phyloP scores from a whole-genome alignment of 2,329 filamentous ascomycete genomes.

The Xylariaceae sp. region DNA sequence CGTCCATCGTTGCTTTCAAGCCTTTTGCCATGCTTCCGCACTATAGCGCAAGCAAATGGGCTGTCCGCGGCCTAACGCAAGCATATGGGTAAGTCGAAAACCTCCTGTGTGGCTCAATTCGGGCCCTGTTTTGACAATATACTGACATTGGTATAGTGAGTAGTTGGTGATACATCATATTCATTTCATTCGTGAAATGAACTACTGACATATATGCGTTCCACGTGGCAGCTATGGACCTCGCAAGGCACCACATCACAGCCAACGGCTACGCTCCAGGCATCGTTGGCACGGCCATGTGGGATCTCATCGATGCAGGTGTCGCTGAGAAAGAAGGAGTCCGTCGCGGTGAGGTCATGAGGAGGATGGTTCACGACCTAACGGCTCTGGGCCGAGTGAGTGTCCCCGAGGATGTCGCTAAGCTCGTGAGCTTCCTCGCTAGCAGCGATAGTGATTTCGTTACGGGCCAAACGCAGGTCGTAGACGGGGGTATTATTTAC shows the following conservation, averaged over 20 bases:
- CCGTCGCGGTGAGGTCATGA: conserved; percentile 50
- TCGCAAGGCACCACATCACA: conserved; percentile 61
- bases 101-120: too few relatives aligned
- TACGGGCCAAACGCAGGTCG: conserved; percentile 61
- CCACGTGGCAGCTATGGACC: conserved; percentile 65
- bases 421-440: conserved; percentile 58
- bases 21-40: conserved; percentile 56
- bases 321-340: conserved; percentile 49
- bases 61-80: conserved; percentile 63
- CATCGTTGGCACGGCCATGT: conserved; percentile 65
- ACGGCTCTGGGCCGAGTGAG: conserved; percentile 56
- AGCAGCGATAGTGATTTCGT: conserved; percentile 59
- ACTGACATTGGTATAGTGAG: too few relatives aligned
- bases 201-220: too few relatives aligned
- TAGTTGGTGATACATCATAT: too few relatives aligned
- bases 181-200: too few relatives aligned
- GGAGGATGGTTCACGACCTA: conserved; percentile 49
- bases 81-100: too few relatives aligned
- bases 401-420: conserved; percentile 59
- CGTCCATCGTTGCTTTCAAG: conserved; percentile 57
- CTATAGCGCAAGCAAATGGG: conserved; percentile 64
- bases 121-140: too few relatives aligned
- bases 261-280: conserved; percentile 66
- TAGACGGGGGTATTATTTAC: conserved; percentile 52
- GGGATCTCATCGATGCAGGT: conserved; percentile 63